Conservation (phyloP, 108 stramenopile species). For the Cyclotella baltica region DNA sequence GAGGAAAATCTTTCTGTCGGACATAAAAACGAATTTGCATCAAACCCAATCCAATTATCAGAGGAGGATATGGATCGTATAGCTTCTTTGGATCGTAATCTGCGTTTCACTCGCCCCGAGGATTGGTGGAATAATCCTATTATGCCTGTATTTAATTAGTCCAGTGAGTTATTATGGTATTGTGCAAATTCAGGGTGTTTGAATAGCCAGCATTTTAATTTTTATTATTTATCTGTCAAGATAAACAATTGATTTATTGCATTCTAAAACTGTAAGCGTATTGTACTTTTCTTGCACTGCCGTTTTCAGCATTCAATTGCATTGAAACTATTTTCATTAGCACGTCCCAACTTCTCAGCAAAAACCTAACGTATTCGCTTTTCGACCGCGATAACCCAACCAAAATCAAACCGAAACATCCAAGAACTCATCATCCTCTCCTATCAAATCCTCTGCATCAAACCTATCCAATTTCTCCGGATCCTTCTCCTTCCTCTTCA, state of each 20-base stretch:
- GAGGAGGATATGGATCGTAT: constrained; percentile 67
- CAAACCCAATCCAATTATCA: constrained; percentile 16
- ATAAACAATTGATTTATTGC: too few relatives aligned
- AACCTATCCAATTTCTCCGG: constrained; percentile 52
- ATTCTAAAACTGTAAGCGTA: too few relatives aligned
- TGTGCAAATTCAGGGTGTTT: too few relatives aligned
- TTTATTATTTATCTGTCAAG: too few relatives aligned
- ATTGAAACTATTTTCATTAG: too few relatives aligned
- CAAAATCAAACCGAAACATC: constrained; percentile 45
- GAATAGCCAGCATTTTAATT: too few relatives aligned
- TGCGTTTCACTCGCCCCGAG: constrained; percentile 81
- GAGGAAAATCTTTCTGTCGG: constrained; percentile 57
- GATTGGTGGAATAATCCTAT: constrained; percentile 72
- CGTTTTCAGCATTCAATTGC: too few relatives aligned
- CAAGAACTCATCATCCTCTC: constrained; percentile 43
- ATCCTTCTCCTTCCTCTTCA: constrained; percentile 53
- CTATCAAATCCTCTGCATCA: constrained; percentile 44
- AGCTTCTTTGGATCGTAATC: constrained; percentile 62
- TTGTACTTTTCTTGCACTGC: too few relatives aligned
- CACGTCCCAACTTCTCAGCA: not conserved
- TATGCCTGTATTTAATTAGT: constrained; percentile 77
- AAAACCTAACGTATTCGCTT: not conserved
- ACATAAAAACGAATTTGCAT: constrained; percentile 37
- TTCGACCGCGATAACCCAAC: not conserved
- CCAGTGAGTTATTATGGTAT: too few relatives aligned